Conservation (phyloP, 441 rosid genomes). For the Raphanus hybrid region DNA sequence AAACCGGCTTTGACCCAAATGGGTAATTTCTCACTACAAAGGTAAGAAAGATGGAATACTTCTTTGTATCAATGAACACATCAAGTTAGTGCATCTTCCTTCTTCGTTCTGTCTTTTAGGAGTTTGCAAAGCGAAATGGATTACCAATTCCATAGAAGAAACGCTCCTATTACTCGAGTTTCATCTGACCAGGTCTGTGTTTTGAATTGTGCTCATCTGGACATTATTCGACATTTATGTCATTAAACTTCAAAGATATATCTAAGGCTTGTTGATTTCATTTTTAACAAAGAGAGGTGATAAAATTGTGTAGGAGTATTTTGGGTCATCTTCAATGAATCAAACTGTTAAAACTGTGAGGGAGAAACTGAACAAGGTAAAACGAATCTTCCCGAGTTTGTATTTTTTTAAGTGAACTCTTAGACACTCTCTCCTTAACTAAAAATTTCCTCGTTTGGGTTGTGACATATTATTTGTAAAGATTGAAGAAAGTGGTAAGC, state of each 20-base stretch:
- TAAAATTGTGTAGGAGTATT: slow-evolving; percentile 49
- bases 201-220: slow-evolving; percentile 1
- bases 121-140: slow-evolving; percentile 44
- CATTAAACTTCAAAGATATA: neutral
- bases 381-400: slow-evolving; percentile 4
- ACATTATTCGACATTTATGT: neutral
- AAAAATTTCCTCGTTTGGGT: neutral
- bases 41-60: slow-evolving; percentile 38
- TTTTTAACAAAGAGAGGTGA: slow-evolving; percentile 12
- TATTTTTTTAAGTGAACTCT: neutral
- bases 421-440: neutral
- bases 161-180: slow-evolving; percentile 56
- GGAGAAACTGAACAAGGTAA: slow-evolving; percentile 83
- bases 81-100: slow-evolving; percentile 29
- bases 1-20: slow-evolving; percentile 18
- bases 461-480: slow-evolving; percentile 26
- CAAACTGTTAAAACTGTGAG: slow-evolving; percentile 8
- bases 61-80: neutral
- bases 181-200: slow-evolving; percentile 69
- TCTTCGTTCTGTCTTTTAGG: slow-evolving; percentile 39
- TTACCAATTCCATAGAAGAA: slow-evolving; percentile 35
- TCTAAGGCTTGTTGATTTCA: neutral
- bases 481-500: slow-evolving; percentile 60
- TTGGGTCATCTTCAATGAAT: slow-evolving; percentile 7
- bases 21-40: slow-evolving; percentile 20